phyloP scores from a whole-genome alignment of 345 rosid species.

The Carallia pectinifolia region DNA sequence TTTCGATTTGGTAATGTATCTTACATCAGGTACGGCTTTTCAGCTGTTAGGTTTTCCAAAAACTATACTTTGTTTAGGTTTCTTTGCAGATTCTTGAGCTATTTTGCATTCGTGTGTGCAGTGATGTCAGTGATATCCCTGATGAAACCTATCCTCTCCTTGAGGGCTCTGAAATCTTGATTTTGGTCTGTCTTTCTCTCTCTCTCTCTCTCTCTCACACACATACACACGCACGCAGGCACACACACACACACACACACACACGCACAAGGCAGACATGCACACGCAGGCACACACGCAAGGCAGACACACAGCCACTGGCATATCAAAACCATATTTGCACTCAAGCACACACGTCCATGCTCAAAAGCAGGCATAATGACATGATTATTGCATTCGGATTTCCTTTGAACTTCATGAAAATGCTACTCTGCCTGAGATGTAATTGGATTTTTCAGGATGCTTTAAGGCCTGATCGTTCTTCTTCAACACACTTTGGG shows the following conservation, averaged over 20 bases:
- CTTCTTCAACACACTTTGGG: conserved; percentile 89
- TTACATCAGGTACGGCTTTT: conserved; percentile 64
- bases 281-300: not conserved
- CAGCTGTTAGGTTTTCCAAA: not conserved
- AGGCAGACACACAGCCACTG: not conserved
- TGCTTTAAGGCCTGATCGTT: conserved; percentile 82
- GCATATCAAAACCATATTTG: not conserved
- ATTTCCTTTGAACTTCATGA: not conserved
- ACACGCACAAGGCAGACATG: no score
- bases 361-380: not conserved
- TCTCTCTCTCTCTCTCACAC: not conserved
- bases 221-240: conserved; percentile 6
- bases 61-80: not conserved
- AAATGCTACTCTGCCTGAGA: not conserved
- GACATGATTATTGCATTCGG: not conserved
- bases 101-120: conserved; percentile 30
- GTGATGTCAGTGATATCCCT: conserved; percentile 89
- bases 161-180: conserved; percentile 61
- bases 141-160: conserved; percentile 88
- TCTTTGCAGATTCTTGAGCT: not conserved
- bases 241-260: not conserved
- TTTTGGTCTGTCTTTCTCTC: conserved; percentile 44
- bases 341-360: not conserved
- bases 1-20: conserved; percentile 83
- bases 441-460: conserved; percentile 47